phyloP scores from a whole-genome alignment of 208 protist species.

The Crithidia bombi region DNA sequence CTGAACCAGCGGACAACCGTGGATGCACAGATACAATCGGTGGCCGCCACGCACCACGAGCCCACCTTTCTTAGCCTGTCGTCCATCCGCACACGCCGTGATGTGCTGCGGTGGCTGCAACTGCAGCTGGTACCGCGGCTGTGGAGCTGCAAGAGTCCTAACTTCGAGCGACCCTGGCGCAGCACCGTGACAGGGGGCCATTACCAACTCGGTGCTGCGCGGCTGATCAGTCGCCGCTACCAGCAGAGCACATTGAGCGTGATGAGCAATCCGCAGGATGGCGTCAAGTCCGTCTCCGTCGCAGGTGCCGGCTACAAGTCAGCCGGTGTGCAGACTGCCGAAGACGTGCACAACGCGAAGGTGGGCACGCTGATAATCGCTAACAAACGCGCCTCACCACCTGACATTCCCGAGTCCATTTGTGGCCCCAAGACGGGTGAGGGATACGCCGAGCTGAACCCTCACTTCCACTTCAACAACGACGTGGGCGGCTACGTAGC shows the following conservation, averaged over 20 bases:
- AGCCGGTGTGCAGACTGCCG: not conserved
- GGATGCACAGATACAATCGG: conserved; percentile 23
- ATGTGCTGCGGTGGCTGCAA: conserved; percentile 31
- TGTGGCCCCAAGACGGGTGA: conserved; percentile 13
- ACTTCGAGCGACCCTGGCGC: conserved; percentile 13
- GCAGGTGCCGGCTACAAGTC: not conserved
- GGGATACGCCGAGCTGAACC: not conserved
- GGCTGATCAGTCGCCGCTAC: conserved; percentile 22
- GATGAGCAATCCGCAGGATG: not conserved
- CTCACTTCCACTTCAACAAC: conserved; percentile 19
- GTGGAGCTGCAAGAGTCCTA: conserved; percentile 21
- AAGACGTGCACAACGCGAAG: not conserved
- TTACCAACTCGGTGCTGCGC: conserved; percentile 16
- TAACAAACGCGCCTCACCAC: conserved; percentile 22
- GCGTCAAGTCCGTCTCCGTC: not conserved
- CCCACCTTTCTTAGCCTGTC: conserved; percentile 9
- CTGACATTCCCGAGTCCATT: conserved; percentile 22
- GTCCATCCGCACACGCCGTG: conserved; percentile 22
- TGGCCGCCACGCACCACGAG: conserved; percentile 20
- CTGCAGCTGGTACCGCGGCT: conserved; percentile 18
- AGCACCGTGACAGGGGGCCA: conserved; percentile 9
- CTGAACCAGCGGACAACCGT: conserved; percentile 15
- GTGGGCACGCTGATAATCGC: conserved; percentile 1
- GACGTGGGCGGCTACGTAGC: conserved; percentile 33
- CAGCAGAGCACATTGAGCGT: not conserved